These are phyloP conservation scores for Epichloe brachyelytri DNA, from an alignment of 2,329 filamentous ascomycete genomes.

Conservation along the genomic window DNA sequence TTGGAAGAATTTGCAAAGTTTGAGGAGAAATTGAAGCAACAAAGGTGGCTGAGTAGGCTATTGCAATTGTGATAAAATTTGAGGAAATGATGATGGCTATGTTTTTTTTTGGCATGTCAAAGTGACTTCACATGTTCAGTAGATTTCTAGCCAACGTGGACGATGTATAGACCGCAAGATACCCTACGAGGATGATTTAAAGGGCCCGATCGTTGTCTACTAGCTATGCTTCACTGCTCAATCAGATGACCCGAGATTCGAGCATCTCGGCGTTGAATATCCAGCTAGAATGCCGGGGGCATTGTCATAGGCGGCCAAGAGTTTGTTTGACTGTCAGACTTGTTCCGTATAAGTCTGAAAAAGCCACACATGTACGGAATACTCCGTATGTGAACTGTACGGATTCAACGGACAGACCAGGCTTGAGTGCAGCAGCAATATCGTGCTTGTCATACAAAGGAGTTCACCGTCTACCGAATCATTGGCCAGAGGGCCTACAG, in stretches of 20 bases:
- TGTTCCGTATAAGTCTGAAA: not conserved
- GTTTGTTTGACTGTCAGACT: not conserved
- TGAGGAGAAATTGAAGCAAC: slow-evolving; percentile 62
- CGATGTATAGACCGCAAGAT: not conserved
- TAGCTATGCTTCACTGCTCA: not conserved
- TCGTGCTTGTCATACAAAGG: not conserved
- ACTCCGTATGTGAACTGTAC: not conserved
- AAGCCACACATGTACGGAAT: not conserved
- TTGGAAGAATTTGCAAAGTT: slow-evolving; percentile 85
- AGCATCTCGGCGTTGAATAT: no score
- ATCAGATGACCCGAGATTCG: not conserved
- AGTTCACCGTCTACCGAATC: not conserved
- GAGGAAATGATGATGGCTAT: no score
- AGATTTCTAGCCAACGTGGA: not conserved
- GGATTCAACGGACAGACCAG: not conserved
- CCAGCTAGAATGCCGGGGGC: not conserved
- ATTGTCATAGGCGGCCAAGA: not conserved
- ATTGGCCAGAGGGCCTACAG: not conserved
- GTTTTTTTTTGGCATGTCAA: not conserved
- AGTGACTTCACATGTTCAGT: not conserved
- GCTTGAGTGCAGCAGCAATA: not conserved
- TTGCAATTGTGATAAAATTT: not conserved
- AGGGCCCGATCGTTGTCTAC: not conserved
- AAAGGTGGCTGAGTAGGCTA: slow-evolving; percentile 24
- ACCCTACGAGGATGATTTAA: not conserved